Evolutionary conservation across 805 yeast species (phyloP).

Genomic region (Vanderwaltozyma verrucispora): DNA sequence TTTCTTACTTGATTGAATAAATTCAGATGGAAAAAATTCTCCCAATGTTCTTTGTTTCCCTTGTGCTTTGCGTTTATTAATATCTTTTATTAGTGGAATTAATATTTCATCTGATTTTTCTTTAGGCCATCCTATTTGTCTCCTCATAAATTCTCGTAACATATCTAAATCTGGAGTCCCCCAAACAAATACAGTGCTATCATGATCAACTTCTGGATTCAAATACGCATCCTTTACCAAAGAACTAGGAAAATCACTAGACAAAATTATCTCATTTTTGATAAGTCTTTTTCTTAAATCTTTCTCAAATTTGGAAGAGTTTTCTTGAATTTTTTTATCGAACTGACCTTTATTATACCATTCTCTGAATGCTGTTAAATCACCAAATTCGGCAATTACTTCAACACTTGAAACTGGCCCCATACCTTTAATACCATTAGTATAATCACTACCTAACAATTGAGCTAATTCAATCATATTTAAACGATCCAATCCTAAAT

Average conservation of each 20-base stretch:
- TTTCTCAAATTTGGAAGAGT: constrained; percentile 41
- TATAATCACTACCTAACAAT: constrained; percentile 88
- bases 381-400: constrained; percentile 72
- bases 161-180: constrained; percentile 80
- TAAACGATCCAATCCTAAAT: constrained; percentile 52
- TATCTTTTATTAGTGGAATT: constrained; percentile 72
- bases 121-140: constrained; percentile 70
- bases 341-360: constrained; percentile 37
- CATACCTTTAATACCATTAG: constrained; percentile 83
- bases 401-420: constrained; percentile 94
- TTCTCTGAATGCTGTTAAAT: constrained; percentile 29
- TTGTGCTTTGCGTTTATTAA: constrained; percentile 50
- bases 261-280: constrained; percentile 46
- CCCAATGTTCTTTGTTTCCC: constrained; percentile 50
- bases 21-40: constrained; percentile 59
- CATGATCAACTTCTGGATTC: constrained; percentile 76
- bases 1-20: constrained; percentile 37
- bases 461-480: constrained; percentile 73
- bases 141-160: constrained; percentile 57
- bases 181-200: constrained; percentile 74
- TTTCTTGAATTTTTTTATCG: constrained; percentile 30
- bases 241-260: constrained; percentile 58
- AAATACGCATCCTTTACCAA: constrained; percentile 64
- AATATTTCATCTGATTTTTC: constrained; percentile 70
- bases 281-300: constrained; percentile 46